Conservation (phyloP, 768 basidiomycete genomes). For the Ramaria sp. region DNA sequence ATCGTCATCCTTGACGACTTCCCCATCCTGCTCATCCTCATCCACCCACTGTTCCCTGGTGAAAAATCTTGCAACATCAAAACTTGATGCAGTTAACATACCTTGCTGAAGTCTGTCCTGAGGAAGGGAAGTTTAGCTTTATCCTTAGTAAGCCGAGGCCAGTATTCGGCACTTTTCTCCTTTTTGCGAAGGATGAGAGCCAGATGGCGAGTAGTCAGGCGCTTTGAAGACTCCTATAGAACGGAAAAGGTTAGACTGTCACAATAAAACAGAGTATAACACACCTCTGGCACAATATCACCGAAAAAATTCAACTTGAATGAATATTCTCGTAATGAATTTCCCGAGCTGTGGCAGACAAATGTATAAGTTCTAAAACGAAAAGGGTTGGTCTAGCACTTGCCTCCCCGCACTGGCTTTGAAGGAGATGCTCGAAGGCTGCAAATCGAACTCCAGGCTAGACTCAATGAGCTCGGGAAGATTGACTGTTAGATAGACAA, state of each 20-base stretch:
- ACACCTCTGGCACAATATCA: slow-evolving; percentile 69
- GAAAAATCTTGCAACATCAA: neutral
- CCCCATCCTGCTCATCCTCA: slow-evolving; percentile 89
- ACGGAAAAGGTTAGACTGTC: neutral
- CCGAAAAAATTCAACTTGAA: slow-evolving; percentile 69
- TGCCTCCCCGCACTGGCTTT: slow-evolving; percentile 57
- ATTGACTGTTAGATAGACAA: slow-evolving; percentile 79
- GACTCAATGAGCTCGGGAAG: slow-evolving; percentile 57
- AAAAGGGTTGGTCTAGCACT: neutral
- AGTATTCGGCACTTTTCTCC: slow-evolving; percentile 62
- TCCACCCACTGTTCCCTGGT: slow-evolving; percentile 61
- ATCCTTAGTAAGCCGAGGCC: slow-evolving; percentile 88
- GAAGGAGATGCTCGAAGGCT: slow-evolving; percentile 47
- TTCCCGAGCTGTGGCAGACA: slow-evolving; percentile 23
- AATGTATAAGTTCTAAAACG: slow-evolving; percentile 7
- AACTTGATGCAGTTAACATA: slow-evolving; percentile 10
- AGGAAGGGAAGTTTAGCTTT: slow-evolving; percentile 70
- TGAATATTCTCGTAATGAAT: slow-evolving; percentile 51
- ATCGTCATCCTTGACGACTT: slow-evolving; percentile 24
- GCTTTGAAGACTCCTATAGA: neutral
- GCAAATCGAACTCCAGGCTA: slow-evolving; percentile 51
- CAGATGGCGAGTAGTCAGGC: slow-evolving; percentile 44
- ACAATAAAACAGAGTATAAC: slow-evolving; percentile 10
- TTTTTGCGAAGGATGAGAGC: slow-evolving; percentile 71
- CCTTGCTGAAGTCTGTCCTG: slow-evolving; percentile 88